Evolutionary conservation across 108 stramenopile genomes (phyloP), one percentile per base, ranked within the genome.

Genomic region (Cylindrotheca closterium): DNA sequence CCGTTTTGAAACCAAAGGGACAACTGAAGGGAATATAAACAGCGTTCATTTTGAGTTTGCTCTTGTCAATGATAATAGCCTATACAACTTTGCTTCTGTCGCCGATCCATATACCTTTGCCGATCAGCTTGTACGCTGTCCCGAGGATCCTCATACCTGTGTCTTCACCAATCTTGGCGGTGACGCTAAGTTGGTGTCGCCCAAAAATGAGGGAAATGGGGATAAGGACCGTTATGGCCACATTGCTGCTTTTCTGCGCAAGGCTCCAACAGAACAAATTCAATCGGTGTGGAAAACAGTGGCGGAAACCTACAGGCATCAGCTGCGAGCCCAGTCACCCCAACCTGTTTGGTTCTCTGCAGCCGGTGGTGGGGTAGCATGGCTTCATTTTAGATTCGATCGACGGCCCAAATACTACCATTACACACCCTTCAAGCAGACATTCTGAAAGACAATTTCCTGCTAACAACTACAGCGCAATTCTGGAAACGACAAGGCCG

Each of bases 351-450:
- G 88, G 90, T 74, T 92, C 31, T 85, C 85, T 24, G 92, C 93
- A 8, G 71, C 78, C 31, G 93, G 93, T 21, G 67, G 71, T 58
- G 93, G 93, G 23, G 87, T 94, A 0, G 75, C 88, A 8, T 94
- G 88, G 88, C 71, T 94, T 23, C 93, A 94, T 54, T 73, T 95
- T 37, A 83, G 93, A 24, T 47, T 92, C 47, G 90, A 95, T 63
- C 50, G 47, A 50, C 57, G 67, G 51, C 93, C 93, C 2, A 95
- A 95, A 64, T 95, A 95, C 65, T 95, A 95, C 65, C 72, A 70
- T 1, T 91, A 89, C 52, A 19, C 47, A 25, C 84, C 84, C 0
- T 89, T 80, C 50, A 59, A 51, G 37, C 37, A 42, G 15, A 42
- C 37, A 7, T 42, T 42, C 37, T 42, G n/a, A n/a, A n/a, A n/a